Evolutionary conservation across 352 stramenopile species (phyloP).

Genomic region (Phytophthora sansomeana): DNA sequence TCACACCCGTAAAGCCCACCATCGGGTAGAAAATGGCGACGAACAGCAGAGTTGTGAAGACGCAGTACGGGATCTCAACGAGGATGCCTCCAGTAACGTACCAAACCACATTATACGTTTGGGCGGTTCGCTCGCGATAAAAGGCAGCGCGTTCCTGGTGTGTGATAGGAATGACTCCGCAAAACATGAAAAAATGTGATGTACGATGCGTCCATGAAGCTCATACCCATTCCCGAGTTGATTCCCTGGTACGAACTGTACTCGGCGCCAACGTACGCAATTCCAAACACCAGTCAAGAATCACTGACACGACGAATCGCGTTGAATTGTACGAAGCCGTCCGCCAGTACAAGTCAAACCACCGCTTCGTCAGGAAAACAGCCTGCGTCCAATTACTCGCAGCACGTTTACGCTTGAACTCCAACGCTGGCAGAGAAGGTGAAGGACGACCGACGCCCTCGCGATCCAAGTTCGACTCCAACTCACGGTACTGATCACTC

Average conservation of each 20-base stretch:
- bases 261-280: constrained; percentile 27
- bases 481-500: too few relatives aligned
- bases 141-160: constrained; percentile 81
- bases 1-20: constrained; percentile 46
- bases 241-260: constrained; percentile 40
- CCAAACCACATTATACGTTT: constrained; percentile 82
- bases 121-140: constrained; percentile 61
- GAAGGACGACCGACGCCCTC: constrained; percentile 40
- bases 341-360: constrained; percentile 80
- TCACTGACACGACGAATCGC: constrained; percentile 39
- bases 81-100: constrained; percentile 80
- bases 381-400: constrained; percentile 29
- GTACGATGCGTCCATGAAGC: constrained; percentile 80
- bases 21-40: constrained; percentile 62
- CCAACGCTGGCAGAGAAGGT: constrained; percentile 2
- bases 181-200: constrained; percentile 71
- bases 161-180: constrained; percentile 67
- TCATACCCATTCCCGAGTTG: constrained; percentile 65
- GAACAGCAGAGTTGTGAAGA: constrained; percentile 58
- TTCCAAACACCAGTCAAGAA: constrained; percentile 20
- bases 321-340: constrained; percentile 82
- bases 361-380: constrained; percentile 53
- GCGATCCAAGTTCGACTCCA: too few relatives aligned
- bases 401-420: constrained; percentile 36
- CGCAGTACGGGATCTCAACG: constrained; percentile 83